Evolutionary conservation across 495 filamentous ascomycete species (phyloP).

Genomic region (Elasticomyces elasticus): DNA sequence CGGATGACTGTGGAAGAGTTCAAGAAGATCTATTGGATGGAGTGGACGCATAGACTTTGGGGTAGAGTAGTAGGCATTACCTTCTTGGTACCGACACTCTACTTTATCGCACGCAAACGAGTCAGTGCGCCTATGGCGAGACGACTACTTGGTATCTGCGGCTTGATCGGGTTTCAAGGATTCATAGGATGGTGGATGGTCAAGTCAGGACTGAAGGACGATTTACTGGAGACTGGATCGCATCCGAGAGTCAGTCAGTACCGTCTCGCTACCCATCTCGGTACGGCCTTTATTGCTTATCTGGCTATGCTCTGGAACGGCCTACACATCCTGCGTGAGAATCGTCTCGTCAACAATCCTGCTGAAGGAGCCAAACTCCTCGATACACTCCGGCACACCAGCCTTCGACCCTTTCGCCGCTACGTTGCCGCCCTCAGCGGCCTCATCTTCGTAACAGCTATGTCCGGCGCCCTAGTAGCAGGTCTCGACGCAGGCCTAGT

Average conservation of each 20-base stretch:
- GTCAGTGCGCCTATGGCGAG: slow-evolving; percentile 68
- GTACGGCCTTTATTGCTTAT: slow-evolving; percentile 83
- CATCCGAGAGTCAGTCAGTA: slow-evolving; percentile 93
- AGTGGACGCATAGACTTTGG: slow-evolving; percentile 95
- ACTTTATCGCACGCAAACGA: slow-evolving; percentile 74
- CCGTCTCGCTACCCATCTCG: slow-evolving; percentile 78
- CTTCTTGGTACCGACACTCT: slow-evolving; percentile 76
- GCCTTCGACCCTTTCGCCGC: slow-evolving; percentile 60
- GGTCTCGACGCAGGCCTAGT: slow-evolving; percentile 93
- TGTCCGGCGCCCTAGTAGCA: slow-evolving; percentile 89
- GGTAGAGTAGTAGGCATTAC: slow-evolving; percentile 85
- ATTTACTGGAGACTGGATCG: slow-evolving; percentile 80
- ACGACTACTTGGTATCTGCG: slow-evolving; percentile 71
- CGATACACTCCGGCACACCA: slow-evolving; percentile 53
- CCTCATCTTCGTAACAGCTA: slow-evolving; percentile 77
- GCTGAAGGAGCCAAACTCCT: slow-evolving; percentile 45
- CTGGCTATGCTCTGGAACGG: slow-evolving; percentile 90
- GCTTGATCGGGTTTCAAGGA: slow-evolving; percentile 88
- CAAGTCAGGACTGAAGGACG: slow-evolving; percentile 85
- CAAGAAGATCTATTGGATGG: slow-evolving; percentile 99
- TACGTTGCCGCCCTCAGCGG: slow-evolving; percentile 60
- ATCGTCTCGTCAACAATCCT: slow-evolving; percentile 51
- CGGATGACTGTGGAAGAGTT: slow-evolving; percentile 87
- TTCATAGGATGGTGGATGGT: slow-evolving; percentile 99
- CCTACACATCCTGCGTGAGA: slow-evolving; percentile 67